These are phyloP conservation scores for Chara braunii DNA, from an alignment of 139 green algal species.

Conservation along the genomic window DNA sequence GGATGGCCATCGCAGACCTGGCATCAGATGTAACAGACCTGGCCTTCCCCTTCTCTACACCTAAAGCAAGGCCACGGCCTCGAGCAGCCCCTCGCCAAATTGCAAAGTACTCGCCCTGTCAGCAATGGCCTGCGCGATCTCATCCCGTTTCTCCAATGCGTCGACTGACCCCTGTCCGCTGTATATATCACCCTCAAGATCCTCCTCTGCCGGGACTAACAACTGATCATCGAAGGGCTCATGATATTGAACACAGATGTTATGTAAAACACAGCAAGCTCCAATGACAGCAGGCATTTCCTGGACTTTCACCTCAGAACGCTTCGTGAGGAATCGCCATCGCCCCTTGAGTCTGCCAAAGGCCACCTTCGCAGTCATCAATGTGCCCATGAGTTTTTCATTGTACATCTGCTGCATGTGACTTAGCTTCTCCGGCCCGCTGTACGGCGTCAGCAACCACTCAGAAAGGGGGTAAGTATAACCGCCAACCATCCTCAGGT, in stretches of 20 bases:
- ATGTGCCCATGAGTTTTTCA: neutral
- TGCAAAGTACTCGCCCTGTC: too few relatives aligned
- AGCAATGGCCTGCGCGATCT: too few relatives aligned
- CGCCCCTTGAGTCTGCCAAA: slow-evolving; percentile 26
- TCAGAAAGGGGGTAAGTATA: slow-evolving; percentile 10
- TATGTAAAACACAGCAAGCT: slow-evolving; percentile 30
- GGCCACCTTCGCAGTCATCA: slow-evolving; percentile 16
- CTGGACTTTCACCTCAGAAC: slow-evolving; percentile 22
- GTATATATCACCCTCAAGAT: neutral
- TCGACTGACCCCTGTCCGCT: too few relatives aligned
- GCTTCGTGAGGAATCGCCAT: slow-evolving; percentile 12
- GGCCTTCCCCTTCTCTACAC: too few relatives aligned
- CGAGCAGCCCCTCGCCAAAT: too few relatives aligned
- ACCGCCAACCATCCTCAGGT: neutral
- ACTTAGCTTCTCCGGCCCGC: neutral
- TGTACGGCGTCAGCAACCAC: slow-evolving; percentile 25
- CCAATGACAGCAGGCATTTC: slow-evolving; percentile 23
- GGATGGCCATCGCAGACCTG: too few relatives aligned
- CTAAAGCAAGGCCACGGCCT: too few relatives aligned
- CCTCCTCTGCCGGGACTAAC: too few relatives aligned
- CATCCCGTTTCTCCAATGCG: too few relatives aligned
- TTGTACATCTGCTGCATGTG: slow-evolving; percentile 19
- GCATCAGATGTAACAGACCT: too few relatives aligned
- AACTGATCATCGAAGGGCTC: slow-evolving; percentile 15
- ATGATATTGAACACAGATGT: slow-evolving; percentile 12